A percentile compares a stretch with the other conserved stretches of the same genome.
phyloP scores from a whole-genome alignment of 257 asterid species.

The Fraxinus cuspidata region DNA sequence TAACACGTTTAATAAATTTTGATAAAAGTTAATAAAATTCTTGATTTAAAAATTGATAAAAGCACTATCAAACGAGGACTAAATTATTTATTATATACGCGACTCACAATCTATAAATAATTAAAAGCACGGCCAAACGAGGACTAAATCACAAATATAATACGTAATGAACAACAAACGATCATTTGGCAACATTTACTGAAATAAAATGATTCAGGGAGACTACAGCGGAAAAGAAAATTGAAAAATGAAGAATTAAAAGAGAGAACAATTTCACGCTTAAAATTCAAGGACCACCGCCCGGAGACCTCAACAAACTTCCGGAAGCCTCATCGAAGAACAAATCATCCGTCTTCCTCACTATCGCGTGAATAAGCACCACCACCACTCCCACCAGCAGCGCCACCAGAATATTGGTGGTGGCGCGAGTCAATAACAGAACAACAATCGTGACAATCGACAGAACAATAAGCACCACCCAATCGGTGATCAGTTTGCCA shows the following conservation, averaged over 20 bases:
- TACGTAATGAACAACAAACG: neutral
- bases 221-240: neutral
- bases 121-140: too few species aligned
- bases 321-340: slow-evolving; percentile 36
- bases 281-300: neutral
- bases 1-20: too few species aligned
- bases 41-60: too few species aligned
- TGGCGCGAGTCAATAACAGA: slow-evolving; percentile 41
- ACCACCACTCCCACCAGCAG: slow-evolving; percentile 32
- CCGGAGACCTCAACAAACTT: slow-evolving; percentile 20
- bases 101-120: too few species aligned
- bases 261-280: neutral
- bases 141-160: neutral
- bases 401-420: slow-evolving; percentile 33
- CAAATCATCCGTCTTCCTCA: slow-evolving; percentile 48
- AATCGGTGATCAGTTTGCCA: slow-evolving; percentile 36
- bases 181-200: neutral
- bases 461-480: slow-evolving; percentile 35
- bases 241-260: neutral
- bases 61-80: too few species aligned
- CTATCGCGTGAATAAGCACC: slow-evolving; percentile 41
- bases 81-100: too few species aligned
- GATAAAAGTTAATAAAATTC: too few species aligned
- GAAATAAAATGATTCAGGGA: neutral
- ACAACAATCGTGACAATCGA: slow-evolving; percentile 27